Conservation (phyloP, 306 rosid species). For the Elaeagnus macrophylla region DNA sequence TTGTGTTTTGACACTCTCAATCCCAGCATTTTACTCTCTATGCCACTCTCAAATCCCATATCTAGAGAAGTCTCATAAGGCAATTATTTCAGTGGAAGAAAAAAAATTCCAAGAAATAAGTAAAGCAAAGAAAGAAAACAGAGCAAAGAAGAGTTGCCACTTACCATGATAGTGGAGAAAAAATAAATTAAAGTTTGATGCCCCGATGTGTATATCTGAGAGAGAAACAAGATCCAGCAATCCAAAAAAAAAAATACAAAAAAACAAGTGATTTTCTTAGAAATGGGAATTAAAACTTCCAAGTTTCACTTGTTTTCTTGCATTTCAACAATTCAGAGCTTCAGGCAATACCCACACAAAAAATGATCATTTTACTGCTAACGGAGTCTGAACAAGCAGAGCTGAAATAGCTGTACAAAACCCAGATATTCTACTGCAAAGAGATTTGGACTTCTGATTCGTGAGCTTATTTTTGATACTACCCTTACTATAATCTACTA, state of each 20-base stretch:
- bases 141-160: conserved; percentile 15
- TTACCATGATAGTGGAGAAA: conserved; percentile 33
- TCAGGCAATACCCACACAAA: conserved; percentile 25
- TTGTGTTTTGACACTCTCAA: conserved; percentile 52
- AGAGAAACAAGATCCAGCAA: conserved; percentile 19
- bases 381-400: conserved; percentile 26
- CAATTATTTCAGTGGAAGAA: conserved; percentile 20
- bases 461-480: conserved; percentile 31
- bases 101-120: conserved; percentile 8
- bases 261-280: conserved; percentile 18
- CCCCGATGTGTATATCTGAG: conserved; percentile 19
- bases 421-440: conserved; percentile 30
- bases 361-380: conserved; percentile 24
- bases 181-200: conserved; percentile 16
- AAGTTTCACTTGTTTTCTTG: conserved; percentile 23
- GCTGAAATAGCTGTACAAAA: conserved; percentile 25
- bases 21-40: conserved; percentile 41
- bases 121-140: not conserved
- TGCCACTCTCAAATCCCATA: conserved; percentile 44
- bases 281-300: conserved; percentile 26
- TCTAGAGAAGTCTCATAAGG: conserved; percentile 31
- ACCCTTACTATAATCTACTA: conserved; percentile 17
- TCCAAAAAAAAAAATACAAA: no score
- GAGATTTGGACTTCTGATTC: conserved; percentile 38
- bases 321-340: conserved; percentile 26